Evolutionary conservation across 2,329 filamentous ascomycete species (phyloP), one percentile per base, ranked within the genome.

Genomic region (Botrytis hyacinthi): DNA sequence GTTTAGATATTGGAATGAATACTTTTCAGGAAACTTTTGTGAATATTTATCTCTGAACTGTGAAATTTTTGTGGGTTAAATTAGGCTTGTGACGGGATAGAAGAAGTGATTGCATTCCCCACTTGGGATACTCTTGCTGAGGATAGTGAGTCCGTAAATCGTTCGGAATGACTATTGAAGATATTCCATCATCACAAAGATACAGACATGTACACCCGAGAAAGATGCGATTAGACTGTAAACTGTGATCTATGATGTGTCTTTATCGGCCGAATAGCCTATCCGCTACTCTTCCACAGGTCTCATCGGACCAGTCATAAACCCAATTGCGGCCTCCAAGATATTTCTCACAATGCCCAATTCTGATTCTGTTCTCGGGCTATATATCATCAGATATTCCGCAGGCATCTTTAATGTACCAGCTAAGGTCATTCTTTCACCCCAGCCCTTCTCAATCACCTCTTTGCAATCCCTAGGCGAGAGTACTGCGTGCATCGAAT

Each of bases 401-500:
- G 75, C 71, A 5, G 78, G 78, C 59, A 79, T 74, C 26, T 72
- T 72, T 22, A 79, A 68, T 8, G 69, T 72, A 14, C 78, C 78
- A 35, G 76, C 74, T 26, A 79, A 73, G 0, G 73, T 75, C 73
- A 79, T 77, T 46, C 77, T 73, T 59, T 79, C 77, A 18, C 78
- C 78, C 78, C 78, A 79, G 65, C 74, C 74, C 67, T 76, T 76
- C n/a, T 59, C 62, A 54, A 79, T 78, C 6, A 78, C 76, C 22
- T 77, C 76, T 65, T 79, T 79, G 59, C 75, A 77, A 74, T 79
- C 77, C 4, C n/a, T 44, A 9, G 78, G 78, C 48, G 76, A 75
- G 7, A 78, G 46, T 37, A 72, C 75, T n/a, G 76, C n/a, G 69
- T 79, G 77, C 42, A 79, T 48, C 14, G 76, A 78, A 68, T 76